Evolutionary conservation across 495 filamentous ascomycete genomes (phyloP), one percentile per base, ranked within the genome.

Genomic region (Aspergillus incahuasiensis): DNA sequence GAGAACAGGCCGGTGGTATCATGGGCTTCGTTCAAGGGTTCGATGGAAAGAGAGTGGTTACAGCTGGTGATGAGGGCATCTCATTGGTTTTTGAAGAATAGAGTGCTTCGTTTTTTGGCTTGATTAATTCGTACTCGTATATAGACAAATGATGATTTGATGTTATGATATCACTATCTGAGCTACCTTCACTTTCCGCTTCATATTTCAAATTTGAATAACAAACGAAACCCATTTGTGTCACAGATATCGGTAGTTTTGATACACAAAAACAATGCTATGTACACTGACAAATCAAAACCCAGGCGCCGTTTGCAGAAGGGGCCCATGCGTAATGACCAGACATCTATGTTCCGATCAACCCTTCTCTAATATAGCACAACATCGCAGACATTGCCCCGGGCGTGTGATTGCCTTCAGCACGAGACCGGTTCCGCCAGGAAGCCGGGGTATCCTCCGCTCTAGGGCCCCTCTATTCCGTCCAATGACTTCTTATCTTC

Each of bases 41-140:
- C 1, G 84, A 87, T 54, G 70, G 74, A 21, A 73, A 75, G 63
- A 78, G 83, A 57, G 77, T 96, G 22, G 83, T 92, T 12, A 97
- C 92, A 16, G 92, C 90, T 3, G 92, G 92, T 22, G 92, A 97
- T 76, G 92, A 97, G 71, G 83, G 82, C 12, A 74, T 92, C 44
- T 72, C 79, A 34, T 68, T 90, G 62, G 80, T 90, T 6, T 90
- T 91, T 64, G 85, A 88, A 65, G 58, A 55, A 38, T 60, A 56
- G 38, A 46, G 16, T 40, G 5, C 5, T 34, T 11, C 24, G 11
- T 3, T 15, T 30, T 2, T 42, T 6, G 22, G 25, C 8, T 25
- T 39, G 32, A 28, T 38, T 34, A 22, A 45, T 13, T 53, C 21
- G 32, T 28, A 6, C 13, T 35, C 32, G 42, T 55, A 55, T 25